Evolutionary conservation across 768 basidiomycete species (phyloP).

Genomic region (Tephrocybe sp.): DNA sequence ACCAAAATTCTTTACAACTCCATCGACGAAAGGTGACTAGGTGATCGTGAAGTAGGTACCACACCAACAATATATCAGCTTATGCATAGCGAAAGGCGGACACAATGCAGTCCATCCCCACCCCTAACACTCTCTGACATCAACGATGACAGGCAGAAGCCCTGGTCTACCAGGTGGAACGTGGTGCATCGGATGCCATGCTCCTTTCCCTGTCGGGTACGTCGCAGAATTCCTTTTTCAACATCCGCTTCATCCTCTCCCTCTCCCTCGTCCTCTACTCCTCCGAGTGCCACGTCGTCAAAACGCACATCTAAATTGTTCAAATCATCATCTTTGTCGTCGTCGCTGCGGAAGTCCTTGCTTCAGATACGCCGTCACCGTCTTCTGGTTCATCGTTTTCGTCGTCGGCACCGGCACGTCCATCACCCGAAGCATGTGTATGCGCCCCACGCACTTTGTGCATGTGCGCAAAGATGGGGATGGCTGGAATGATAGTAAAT

Average conservation of each 20-base stretch:
- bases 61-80: no score
- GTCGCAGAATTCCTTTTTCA: conserved; percentile 42
- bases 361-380: no score
- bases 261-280: neutral
- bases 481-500: conserved; percentile 19
- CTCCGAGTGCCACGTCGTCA: conserved; percentile 3
- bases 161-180: conserved; percentile 38
- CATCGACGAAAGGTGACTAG: no score
- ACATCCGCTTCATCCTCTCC: neutral
- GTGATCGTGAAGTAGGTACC: no score
- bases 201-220: conserved; percentile 30
- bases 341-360: neutral
- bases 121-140: conserved; percentile 34
- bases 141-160: conserved; percentile 43
- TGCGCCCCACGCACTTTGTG: conserved; percentile 59
- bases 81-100: no score
- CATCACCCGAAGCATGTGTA: conserved; percentile 35
- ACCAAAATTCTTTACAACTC: no score
- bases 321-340: neutral
- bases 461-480: conserved; percentile 68
- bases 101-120: no score
- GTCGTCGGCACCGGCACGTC: neutral
- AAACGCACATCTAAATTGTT: conserved; percentile 16
- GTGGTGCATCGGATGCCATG: conserved; percentile 18
- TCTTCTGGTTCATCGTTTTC: neutral